A percentile compares a stretch with the other conserved stretches of the same genome.
phyloP scores from a whole-genome alignment of 495 filamentous ascomycete species.

The Aspergillus conjunctus region DNA sequence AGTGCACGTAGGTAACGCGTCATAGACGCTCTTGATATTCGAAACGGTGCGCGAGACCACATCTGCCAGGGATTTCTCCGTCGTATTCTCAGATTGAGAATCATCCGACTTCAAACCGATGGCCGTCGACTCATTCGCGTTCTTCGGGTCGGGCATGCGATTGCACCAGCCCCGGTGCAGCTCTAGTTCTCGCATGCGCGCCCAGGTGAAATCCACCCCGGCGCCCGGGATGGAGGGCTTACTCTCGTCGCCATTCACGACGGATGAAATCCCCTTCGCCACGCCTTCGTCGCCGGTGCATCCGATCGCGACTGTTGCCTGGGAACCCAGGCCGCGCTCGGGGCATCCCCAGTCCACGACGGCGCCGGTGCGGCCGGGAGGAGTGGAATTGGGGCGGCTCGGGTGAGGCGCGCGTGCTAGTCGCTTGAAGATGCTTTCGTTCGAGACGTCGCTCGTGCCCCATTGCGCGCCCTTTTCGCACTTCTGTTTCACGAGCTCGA shows the following conservation, averaged over 20 bases:
- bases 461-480: constrained; percentile 87
- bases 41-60: constrained; percentile 52
- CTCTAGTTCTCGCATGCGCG: constrained; percentile 83
- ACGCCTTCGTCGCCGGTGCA: constrained; percentile 78
- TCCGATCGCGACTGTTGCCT: constrained; percentile 70
- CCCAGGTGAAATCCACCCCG: constrained; percentile 89
- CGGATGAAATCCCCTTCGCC: constrained; percentile 65
- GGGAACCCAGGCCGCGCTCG: constrained; percentile 68
- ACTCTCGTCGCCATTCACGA: constrained; percentile 67
- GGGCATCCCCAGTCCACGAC: constrained; percentile 88
- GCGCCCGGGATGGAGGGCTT: constrained; percentile 62
- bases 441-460: constrained; percentile 71
- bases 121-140: constrained; percentile 53
- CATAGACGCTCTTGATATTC: constrained; percentile 70
- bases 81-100: constrained; percentile 22
- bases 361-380: constrained; percentile 66
- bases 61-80: constrained; percentile 37
- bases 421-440: constrained; percentile 86
- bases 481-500: constrained; percentile 92
- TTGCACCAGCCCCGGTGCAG: constrained; percentile 82
- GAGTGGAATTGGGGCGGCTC: constrained; percentile 44
- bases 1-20: constrained; percentile 77
- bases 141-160: constrained; percentile 46
- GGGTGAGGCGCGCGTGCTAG: constrained; percentile 62
- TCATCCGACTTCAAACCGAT: constrained; percentile 34